Conservation (phyloP, 78 protist species). For the Dictyostelium firmibasis region DNA sequence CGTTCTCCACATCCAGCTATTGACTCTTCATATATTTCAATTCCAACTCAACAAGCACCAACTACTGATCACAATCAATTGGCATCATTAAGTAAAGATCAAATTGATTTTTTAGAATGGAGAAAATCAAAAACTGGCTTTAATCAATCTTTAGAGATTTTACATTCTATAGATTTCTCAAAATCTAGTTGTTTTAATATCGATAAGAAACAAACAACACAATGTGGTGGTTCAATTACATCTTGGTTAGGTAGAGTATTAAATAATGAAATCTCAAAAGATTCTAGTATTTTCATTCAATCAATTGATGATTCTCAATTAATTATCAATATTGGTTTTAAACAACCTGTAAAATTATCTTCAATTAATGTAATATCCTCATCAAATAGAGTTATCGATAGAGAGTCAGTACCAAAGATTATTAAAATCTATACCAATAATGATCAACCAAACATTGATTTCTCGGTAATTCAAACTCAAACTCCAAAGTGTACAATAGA, state of each 20-base stretch:
- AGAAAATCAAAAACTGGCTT: constrained; percentile 3
- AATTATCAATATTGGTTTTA: constrained; percentile 28
- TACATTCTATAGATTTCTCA: constrained; percentile 4
- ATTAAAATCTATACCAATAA: constrained; percentile 12
- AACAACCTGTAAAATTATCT: not conserved
- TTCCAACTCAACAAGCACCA: constrained; percentile 18
- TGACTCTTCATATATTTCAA: not conserved
- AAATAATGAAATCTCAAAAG: not conserved
- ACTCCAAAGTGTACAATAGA: not conserved
- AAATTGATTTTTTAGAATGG: constrained; percentile 30
- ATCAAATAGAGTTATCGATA: not conserved
- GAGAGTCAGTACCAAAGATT: not conserved
- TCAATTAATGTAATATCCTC: not conserved
- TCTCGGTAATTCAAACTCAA: not conserved
- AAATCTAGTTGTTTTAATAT: not conserved
- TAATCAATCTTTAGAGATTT: not conserved
- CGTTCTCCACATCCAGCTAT: not conserved
- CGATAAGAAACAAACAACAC: not conserved
- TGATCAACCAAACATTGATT: not conserved
- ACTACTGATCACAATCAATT: not conserved
- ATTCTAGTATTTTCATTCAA: not conserved
- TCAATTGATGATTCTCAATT: constrained; percentile 32
- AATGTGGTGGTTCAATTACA: not conserved
- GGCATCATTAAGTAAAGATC: not conserved
- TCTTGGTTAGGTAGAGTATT: not conserved